These are phyloP conservation scores for Trichoderma semiorbis DNA, from an alignment of 2,329 filamentous ascomycete genomes.

Conservation along the genomic window DNA sequence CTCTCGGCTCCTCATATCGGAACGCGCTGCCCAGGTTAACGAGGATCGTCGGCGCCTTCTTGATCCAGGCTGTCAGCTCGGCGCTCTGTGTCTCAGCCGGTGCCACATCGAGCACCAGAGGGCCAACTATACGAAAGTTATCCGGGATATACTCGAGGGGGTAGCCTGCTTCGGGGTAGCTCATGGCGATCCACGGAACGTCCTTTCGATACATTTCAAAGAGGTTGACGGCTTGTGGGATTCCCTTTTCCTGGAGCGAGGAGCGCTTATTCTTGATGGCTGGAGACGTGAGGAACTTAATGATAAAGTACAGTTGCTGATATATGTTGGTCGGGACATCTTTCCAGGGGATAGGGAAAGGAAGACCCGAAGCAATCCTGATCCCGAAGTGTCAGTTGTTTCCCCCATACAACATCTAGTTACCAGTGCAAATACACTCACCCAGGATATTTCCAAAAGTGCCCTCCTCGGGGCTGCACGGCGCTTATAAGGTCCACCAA, in stretches of 20 bases:
- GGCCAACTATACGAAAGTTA: constrained; percentile 35
- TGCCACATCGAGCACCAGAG: constrained; percentile 41
- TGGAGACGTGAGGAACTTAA: constrained; percentile 20
- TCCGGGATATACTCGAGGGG: constrained; percentile 30
- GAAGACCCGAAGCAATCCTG: constrained; percentile 40
- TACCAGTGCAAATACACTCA: neutral
- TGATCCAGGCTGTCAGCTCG: constrained; percentile 42
- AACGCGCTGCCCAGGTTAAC: constrained; percentile 46
- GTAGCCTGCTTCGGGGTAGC: constrained; percentile 25
- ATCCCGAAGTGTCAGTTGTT: neutral
- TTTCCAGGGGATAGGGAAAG: constrained; percentile 43
- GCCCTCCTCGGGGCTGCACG: constrained; percentile 34
- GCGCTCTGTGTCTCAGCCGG: constrained; percentile 40
- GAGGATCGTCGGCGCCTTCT: constrained; percentile 40
- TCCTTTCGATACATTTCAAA: constrained; percentile 23
- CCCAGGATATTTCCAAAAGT: constrained; percentile 27
- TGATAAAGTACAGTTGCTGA: constrained; percentile 23
- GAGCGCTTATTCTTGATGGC: constrained; percentile 24
- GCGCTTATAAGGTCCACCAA: constrained; percentile 37
- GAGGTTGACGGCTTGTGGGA: constrained; percentile 25
- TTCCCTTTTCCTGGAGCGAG: constrained; percentile 32
- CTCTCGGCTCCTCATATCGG: constrained; percentile 24
- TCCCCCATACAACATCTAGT: neutral
- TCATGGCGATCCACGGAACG: constrained; percentile 27
- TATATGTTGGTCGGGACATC: constrained; percentile 41